These are phyloP conservation scores for Pinus tabuliformis DNA, from an alignment of 75 land plant species.

Conservation along the genomic window DNA sequence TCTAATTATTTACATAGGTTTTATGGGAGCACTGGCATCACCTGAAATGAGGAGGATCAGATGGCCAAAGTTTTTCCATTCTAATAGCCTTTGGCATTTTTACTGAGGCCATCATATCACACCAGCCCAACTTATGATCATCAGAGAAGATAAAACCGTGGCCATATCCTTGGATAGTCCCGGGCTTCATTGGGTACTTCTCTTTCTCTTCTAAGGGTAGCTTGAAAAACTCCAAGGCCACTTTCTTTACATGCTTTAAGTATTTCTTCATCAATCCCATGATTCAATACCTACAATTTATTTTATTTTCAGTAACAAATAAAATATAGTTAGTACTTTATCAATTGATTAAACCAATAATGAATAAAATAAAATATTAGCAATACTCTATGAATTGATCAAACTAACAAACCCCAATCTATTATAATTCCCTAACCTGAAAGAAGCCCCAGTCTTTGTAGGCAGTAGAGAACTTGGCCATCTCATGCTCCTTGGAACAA, in stretches of 20 bases:
- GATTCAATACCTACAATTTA: conserved; percentile 36
- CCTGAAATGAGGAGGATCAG: conserved; percentile 40
- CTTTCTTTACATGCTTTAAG: conserved; percentile 41
- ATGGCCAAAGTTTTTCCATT: conserved; percentile 45
- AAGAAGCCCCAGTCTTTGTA: conserved; percentile 31
- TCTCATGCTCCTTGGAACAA: conserved; percentile 16
- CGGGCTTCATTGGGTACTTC: conserved; percentile 56
- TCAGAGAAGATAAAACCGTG: conserved; percentile 66
- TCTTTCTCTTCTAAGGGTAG: conserved; percentile 59
- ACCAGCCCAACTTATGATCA: conserved; percentile 70
- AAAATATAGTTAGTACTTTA: no score
- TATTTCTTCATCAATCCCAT: conserved; percentile 38
- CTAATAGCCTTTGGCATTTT: conserved; percentile 35
- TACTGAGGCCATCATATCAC: conserved; percentile 64
- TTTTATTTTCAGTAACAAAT: no score
- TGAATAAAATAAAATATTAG: no score
- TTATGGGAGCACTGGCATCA: conserved; percentile 4
- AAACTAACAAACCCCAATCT: no score
- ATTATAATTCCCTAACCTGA: no score
- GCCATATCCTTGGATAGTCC: conserved; percentile 65
- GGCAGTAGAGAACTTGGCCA: conserved; percentile 27
- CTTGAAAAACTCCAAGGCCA: conserved; percentile 49
- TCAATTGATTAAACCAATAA: no score
- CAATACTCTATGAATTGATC: no score
- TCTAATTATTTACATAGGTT: no score